Base-by-base conservation (phyloP, 306 rosid species). In the Acmispon strigosus region DNA sequence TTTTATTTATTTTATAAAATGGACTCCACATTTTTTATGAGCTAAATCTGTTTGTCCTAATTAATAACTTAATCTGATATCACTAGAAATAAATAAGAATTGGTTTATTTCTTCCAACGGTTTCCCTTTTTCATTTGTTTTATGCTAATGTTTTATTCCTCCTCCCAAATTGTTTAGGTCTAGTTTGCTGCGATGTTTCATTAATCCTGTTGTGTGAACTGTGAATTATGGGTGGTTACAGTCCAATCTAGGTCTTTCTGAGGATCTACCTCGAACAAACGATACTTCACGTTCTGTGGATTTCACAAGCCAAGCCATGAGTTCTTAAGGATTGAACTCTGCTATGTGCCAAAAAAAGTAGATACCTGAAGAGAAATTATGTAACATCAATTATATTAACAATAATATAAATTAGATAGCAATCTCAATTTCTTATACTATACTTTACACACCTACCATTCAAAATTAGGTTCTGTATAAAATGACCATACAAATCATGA, bases 191-290 rank as follows among this genome's bases (percentile, higher is more conserved):
- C 9, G 20, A 60, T 45, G 72, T 34, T 67, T 43, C 7, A 15
- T 59, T 62, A 16, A 15, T 36, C 57, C 32, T 47, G 62, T 52
- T 79, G 54, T 41, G 42, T 66, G 24, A 65, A 50, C 48, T 41
- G 42, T 66, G 24, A 65, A 50, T 42, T 54, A 17, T 41, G 50
- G 48, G 11, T 43, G 50, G 44, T 64, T 8, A 52, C 50, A 10
- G 37, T 62, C 52, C 36, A 16, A 13, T 62, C 13, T 17, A 32
- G 71, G 54, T 62, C 43, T 16, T 22, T 44, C 14, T 14, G 42
- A 62, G 77, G 77, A 61, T 61, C 24, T 61, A 70, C 32, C 52
- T 73, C 1, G 14, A 57, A 34, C 61, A 24, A 36, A 34, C 76
- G 61, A 59, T 48, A 19, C 69, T 14, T 37, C 42, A 60, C 16